These are phyloP conservation scores for Neoarthrinium moseri DNA, from an alignment of 2,329 filamentous ascomycete species.

Conservation along the genomic window DNA sequence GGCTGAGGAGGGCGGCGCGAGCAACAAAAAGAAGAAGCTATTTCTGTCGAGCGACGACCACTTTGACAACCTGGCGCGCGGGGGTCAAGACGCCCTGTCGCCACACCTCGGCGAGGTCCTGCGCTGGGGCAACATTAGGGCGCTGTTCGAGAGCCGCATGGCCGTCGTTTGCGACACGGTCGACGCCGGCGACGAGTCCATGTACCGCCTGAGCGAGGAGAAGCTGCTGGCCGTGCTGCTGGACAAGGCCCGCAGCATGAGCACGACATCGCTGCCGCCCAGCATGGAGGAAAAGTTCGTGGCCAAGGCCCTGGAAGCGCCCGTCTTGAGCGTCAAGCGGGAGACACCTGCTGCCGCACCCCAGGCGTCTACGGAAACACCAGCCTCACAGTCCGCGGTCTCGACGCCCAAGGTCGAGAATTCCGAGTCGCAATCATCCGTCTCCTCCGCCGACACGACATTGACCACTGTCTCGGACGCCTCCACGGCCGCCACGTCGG, in stretches of 20 bases:
- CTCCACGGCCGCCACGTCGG: conserved; percentile 46
- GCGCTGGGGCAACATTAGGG: conserved; percentile 43
- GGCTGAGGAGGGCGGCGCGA: conserved; percentile 21
- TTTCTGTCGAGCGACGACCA: conserved; percentile 73
- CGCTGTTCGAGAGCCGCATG: conserved; percentile 64
- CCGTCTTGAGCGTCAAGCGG: conserved; percentile 67
- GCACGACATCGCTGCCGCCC: conserved; percentile 62
- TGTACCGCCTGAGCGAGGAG: conserved; percentile 76
- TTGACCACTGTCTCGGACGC: conserved; percentile 35
- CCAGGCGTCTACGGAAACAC: not conserved
- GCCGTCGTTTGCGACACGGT: conserved; percentile 75
- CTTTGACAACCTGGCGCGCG: conserved; percentile 59
- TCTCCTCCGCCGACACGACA: conserved; percentile 32
- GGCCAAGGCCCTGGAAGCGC: conserved; percentile 70
- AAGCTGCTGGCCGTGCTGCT: conserved; percentile 69
- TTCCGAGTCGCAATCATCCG: conserved; percentile 42
- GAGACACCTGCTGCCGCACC: conserved; percentile 36
- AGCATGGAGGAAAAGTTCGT: conserved; percentile 89
- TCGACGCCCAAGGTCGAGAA: conserved; percentile 29
- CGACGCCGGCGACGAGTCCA: conserved; percentile 77
- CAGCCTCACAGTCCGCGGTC: conserved; percentile 21
- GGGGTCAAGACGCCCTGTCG: too few species aligned
- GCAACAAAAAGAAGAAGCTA: conserved; percentile 54
- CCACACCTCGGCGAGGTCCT: conserved; percentile 61
- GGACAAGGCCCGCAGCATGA: conserved; percentile 70